Evolutionary conservation across 306 rosid species (phyloP).

Genomic region (Cajanus cajan): DNA sequence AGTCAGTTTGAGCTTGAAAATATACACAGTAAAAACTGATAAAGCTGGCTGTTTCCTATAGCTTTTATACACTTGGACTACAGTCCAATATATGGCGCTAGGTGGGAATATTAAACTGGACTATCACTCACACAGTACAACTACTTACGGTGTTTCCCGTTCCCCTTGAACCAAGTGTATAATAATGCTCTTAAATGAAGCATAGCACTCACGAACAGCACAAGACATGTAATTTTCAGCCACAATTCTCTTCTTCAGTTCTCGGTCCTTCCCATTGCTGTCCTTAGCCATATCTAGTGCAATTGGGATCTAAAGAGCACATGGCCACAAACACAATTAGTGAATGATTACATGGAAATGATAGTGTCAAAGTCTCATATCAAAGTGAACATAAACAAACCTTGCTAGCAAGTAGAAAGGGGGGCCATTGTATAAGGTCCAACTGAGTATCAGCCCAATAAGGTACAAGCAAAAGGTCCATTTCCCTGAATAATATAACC

Average conservation of each 20-base stretch:
- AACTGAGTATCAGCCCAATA: constrained; percentile 95
- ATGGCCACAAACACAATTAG: constrained; percentile 27
- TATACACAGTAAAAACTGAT: background rate
- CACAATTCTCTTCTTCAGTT: constrained; percentile 77
- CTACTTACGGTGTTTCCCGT: constrained; percentile 70
- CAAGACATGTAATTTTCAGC: constrained; percentile 83
- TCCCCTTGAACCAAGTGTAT: constrained; percentile 72
- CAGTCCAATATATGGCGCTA: background rate
- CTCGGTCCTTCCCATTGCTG: constrained; percentile 96
- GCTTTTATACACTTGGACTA: background rate
- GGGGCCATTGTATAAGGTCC: constrained; percentile 95
- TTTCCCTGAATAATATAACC: constrained; percentile 64
- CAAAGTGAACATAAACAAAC: constrained; percentile 44
- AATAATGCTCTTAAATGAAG: constrained; percentile 86
- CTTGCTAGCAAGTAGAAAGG: constrained; percentile 99
- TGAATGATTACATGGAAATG: background rate
- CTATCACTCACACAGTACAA: background rate
- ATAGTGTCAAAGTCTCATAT: constrained; percentile 9
- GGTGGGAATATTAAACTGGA: background rate
- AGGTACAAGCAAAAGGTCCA: constrained; percentile 96
- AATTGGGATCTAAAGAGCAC: constrained; percentile 75
- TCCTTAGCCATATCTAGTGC: constrained; percentile 99
- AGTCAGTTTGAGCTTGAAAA: constrained; percentile 19
- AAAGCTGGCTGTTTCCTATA: constrained; percentile 3
- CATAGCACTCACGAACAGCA: constrained; percentile 96